Evolutionary conservation across 345 rosid genomes (phyloP), one percentile per base, ranked within the genome.

Genomic region (Eucalyptus marginata): DNA sequence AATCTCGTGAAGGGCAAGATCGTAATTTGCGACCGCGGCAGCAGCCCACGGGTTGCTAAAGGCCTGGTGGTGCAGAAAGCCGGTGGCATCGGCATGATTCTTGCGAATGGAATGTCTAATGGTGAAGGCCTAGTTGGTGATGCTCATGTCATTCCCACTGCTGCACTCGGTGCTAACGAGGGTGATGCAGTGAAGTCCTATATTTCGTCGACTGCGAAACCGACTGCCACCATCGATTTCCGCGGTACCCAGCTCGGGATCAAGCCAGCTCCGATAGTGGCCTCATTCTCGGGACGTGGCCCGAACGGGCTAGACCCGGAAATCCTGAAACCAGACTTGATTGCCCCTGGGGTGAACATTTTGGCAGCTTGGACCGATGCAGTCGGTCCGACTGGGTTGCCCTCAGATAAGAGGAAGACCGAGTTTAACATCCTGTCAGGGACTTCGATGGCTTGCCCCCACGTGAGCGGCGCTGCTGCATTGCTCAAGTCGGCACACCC

Each of bases 361-460:
- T 93, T 96, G 81, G 99, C 99, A 25, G 96, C 95, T 46, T 96
- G 98, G 99, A 95, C 97, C 0, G 97, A 95, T 22, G 95, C 93
- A 3, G 95, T 92, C 12, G 98, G 99, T 2, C 97, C 97, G 3
- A 96, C 96, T 0, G 97, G 98, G 43, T 87, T 97, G 79, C 94
- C 92, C 29, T 94, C 96, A 1, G 98, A 96, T 92, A 43, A 80
- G 12, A 89, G 97, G 90, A 96, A 89, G 93, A 92, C 95, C 14
- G 97, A 96, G 68, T 97, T 96, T 86, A 97, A 97, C 88, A 97
- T 96, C 44, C 90, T 97, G 17, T 97, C 97, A 0, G 98, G 98
- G 58, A 97, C 98, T 47, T 97, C 98, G 12, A 97, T 97, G 97
- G 98, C 99, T 33, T 93, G 95, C 87, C 98, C 97, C 46, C 97